Evolutionary conservation across 805 yeast genomes (phyloP).

Genomic region (Saccharomycopsis sp.): DNA sequence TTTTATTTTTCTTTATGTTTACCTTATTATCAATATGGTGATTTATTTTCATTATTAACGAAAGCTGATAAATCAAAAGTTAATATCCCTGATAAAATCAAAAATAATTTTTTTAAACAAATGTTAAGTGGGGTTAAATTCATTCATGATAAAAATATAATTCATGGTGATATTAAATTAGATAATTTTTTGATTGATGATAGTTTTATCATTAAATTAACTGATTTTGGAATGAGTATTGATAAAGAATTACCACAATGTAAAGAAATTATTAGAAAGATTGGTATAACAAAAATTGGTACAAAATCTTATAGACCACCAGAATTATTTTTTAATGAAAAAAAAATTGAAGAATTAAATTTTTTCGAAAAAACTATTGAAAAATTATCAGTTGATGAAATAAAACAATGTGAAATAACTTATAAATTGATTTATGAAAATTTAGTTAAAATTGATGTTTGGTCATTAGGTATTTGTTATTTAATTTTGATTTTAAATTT

Average conservation of each 20-base stretch:
- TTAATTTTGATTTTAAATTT: constrained; percentile 8
- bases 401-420: constrained; percentile 1
- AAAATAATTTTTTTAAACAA: constrained; percentile 17
- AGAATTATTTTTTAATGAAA: constrained; percentile 12
- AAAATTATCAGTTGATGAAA: neutral
- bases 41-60: constrained; percentile 11
- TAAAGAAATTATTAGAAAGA: neutral
- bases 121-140: constrained; percentile 45
- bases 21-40: constrained; percentile 17
- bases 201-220: constrained; percentile 78
- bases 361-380: neutral
- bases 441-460: constrained; percentile 9
- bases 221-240: constrained; percentile 67
- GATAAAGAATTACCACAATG: neutral
- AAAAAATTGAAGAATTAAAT: constrained; percentile 1
- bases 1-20: constrained; percentile 13
- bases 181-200: constrained; percentile 84
- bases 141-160: constrained; percentile 57
- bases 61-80: constrained; percentile 4
- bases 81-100: constrained; percentile 3
- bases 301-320: constrained; percentile 17
- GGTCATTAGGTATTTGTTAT: constrained; percentile 16
- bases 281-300: constrained; percentile 13
- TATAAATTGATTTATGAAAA: neutral
- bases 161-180: constrained; percentile 86